These are phyloP conservation scores for Candida boidinii DNA, from an alignment of 805 yeast species.

Conservation along the genomic window DNA sequence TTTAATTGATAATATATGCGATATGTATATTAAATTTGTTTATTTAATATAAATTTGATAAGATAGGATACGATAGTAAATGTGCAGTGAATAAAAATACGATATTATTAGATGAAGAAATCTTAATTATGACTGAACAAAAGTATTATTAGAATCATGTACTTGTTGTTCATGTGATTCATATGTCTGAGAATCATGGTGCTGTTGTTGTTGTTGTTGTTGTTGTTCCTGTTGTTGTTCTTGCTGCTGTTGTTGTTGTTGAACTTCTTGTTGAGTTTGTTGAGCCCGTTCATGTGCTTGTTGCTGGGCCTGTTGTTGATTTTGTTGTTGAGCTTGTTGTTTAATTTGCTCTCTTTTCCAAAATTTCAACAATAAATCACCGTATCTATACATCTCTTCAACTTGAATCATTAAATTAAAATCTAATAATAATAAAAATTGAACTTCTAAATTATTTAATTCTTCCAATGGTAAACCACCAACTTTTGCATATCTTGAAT, in stretches of 20 bases:
- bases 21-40: no score
- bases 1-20: no score
- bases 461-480: constrained; percentile 94
- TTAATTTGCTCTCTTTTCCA: constrained; percentile 67
- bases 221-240: constrained; percentile 5
- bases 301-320: constrained; percentile 7
- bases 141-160: no score
- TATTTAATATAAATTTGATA: no score
- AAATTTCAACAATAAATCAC: constrained; percentile 74
- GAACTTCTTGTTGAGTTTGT: constrained; percentile 6
- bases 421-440: constrained; percentile 75
- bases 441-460: constrained; percentile 84
- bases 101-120: no score
- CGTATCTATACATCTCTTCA: constrained; percentile 87
- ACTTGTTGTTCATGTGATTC: constrained; percentile 3
- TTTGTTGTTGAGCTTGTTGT: constrained; percentile 6
- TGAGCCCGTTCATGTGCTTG: background rate
- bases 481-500: constrained; percentile 88
- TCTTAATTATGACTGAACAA: no score
- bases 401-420: constrained; percentile 80
- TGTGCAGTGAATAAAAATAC: no score
- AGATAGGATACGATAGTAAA: no score
- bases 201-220: background rate
- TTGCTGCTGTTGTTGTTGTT: constrained; percentile 8
- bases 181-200: background rate